Base-by-base conservation (phyloP, 2,329 filamentous ascomycete species). In the Pseudogymnoascus sp. region DNA sequence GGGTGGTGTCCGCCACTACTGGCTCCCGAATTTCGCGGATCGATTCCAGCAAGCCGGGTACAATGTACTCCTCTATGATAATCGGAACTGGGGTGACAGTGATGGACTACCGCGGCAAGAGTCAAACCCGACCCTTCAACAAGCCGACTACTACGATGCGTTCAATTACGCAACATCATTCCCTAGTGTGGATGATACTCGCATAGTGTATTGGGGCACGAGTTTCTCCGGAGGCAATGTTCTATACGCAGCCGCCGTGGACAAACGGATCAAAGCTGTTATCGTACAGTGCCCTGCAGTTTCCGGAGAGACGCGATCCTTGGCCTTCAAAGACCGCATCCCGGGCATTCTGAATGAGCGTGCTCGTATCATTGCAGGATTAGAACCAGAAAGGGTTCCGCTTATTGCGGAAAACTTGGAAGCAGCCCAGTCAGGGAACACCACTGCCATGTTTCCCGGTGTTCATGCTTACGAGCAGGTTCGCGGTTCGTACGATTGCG, bases 181-280 rank as follows among this genome's bases (percentile, higher is more conserved):
- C 7, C 50, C 66, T 2, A 68, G 74, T 26, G 72, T 76, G 6
- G 69, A 75, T 64, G 13, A 64, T 0, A 44, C 67, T 6, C 68
- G 67, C 21, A 72, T 76, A 47, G 74, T 69, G 16, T 67, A 74
- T 29, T 77, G 75, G 73, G 76, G 75, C 6, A 68, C 65, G 50
- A 70, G 70, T 21, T 72, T 74, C 65, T 70, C 69, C 59, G 76
- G 75, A 11, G 76, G 76, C 6, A 72, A 77, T 67, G 75, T 74
- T 8, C 67, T 78, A 1, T 69, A 66, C 29, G 72, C 75, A 40
- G 76, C 70, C 11, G 76, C 76, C 2, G 67, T 71, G 1, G 76
- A 79, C 64, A 68, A 68, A 14, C 68, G 74, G 14, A 72, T 77
- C 62, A 75, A 75, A 64, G 74, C 72, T 24, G 75, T 76, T 1